Evolutionary conservation across 2,329 filamentous ascomycete species (phyloP).

Genomic region (Drechslerella coelobrocha): DNA sequence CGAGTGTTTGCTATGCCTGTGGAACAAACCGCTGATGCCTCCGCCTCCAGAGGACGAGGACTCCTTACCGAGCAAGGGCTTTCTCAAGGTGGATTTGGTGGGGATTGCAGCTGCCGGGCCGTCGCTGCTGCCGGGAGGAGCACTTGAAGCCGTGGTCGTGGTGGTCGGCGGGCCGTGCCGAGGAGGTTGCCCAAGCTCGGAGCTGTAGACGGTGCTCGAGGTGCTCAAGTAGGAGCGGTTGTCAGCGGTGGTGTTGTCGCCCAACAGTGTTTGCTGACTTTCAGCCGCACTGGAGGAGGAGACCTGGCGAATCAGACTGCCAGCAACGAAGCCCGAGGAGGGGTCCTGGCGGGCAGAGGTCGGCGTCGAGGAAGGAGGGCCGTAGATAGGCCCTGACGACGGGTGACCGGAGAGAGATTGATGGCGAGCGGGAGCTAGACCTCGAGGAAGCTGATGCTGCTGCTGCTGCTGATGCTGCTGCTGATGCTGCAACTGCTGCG

Average conservation of each 20-base stretch:
- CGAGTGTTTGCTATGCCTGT: constrained; percentile 40
- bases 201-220: constrained; percentile 36
- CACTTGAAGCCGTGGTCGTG: no score
- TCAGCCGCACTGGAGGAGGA: constrained; percentile 49
- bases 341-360: constrained; percentile 14
- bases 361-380: constrained; percentile 6
- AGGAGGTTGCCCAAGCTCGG: no score
- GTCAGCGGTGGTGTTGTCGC: constrained; percentile 43
- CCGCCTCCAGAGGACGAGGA: constrained; percentile 11
- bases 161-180: no score
- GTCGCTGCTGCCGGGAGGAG: constrained; percentile 22
- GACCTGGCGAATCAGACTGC: constrained; percentile 37
- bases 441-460: constrained; percentile 48
- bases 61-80: constrained; percentile 34
- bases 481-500: constrained; percentile 53
- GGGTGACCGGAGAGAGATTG: constrained; percentile 41
- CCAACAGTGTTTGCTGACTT: constrained; percentile 51
- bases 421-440: constrained; percentile 37
- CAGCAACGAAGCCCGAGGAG: constrained; percentile 22
- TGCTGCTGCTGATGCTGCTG: constrained; percentile 52
- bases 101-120: constrained; percentile 24
- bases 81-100: constrained; percentile 44
- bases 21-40: constrained; percentile 38
- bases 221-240: constrained; percentile 36
- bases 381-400: constrained; percentile 12